Base-by-base conservation (phyloP, 768 basidiomycete genomes). In the Collybiopsis luxurians region DNA sequence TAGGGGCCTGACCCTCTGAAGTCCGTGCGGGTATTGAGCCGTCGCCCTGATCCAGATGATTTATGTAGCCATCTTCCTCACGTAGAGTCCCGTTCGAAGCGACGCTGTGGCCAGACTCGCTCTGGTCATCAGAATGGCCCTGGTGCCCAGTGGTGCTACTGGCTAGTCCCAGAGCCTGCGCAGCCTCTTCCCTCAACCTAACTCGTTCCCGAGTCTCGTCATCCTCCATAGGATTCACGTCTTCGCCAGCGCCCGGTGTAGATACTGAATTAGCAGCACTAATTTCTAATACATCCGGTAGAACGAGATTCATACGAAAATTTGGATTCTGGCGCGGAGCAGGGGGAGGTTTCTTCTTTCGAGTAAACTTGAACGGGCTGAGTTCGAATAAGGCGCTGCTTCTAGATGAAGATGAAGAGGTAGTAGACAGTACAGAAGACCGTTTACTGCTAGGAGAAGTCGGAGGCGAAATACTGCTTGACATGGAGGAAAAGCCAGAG, bases 281-380 rank as follows among this genome's bases (percentile, higher is more conserved):
- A 49, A 92, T 90, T 67, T 92, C 89, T 56, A 92, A 87, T 49
- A 91, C 86, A 38, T 82, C 87, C 17, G 87, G 82, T 50, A 87
- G 71, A 40, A 86, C 67, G 26, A 82, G 67, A 21, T 76, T 75
- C 52, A 66, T 70, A n/a, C 75, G 63, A 34, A 54, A 21, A 19
- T 44, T 55, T n/a, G 53, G 53, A 38, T 38, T 45, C 24, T 38
- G 36, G 17, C 43, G 34, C 12, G 54, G 30, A 17, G 47, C n/a
- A n/a, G 23, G 13, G 11, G 43, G 30, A n/a, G 31, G 24, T n/a
- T 55, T 55, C 28, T 44, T 42, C 44, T 47, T 45, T 5, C 54
- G 28, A 12, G 28, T 28, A 17, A 55, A 55, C 38, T 47, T 55
- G 17, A 55, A 54, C 21, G 53, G 53, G 43, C 27, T 54, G 3